A percentile compares a stretch with the other conserved stretches of the same genome.
Evolutionary conservation across 306 rosid genomes (phyloP).

Genomic region (Albizia julibrissin): DNA sequence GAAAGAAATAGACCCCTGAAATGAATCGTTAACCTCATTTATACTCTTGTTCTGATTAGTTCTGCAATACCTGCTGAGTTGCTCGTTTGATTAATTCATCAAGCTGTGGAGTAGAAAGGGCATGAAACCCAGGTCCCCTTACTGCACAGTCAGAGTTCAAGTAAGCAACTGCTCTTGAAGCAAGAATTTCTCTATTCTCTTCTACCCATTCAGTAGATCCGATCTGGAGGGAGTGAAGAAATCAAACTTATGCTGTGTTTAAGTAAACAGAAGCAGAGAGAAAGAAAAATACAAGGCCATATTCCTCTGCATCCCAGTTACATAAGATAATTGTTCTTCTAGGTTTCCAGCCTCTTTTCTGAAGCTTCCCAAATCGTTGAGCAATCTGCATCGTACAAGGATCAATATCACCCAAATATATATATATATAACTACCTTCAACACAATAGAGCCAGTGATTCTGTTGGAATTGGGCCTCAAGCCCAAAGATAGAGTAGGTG

Average conservation of each 20-base stretch:
- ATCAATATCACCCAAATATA: too few species aligned
- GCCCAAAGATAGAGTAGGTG: too few species aligned
- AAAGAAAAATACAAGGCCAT: not conserved
- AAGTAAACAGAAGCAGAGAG: not conserved
- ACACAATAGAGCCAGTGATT: too few species aligned
- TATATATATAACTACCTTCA: not conserved
- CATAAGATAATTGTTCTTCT: not conserved
- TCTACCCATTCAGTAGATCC: not conserved
- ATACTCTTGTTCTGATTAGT: too few species aligned
- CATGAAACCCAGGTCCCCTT: not conserved
- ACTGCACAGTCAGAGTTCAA: not conserved
- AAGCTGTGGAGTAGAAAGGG: not conserved
- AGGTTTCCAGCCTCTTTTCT: not conserved
- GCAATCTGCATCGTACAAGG: not conserved
- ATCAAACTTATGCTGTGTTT: not conserved
- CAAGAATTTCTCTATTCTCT: not conserved
- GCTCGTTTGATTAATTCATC: not conserved
- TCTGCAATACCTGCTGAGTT: not conserved
- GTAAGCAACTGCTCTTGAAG: not conserved
- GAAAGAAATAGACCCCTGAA: not conserved
- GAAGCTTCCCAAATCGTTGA: not conserved
- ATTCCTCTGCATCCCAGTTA: not conserved
- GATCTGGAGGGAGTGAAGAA: not conserved
- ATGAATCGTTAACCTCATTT: too few species aligned
- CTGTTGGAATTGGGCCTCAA: too few species aligned